Base-by-base conservation (phyloP, 208 protist species). In the Wallacemonas sp. region DNA sequence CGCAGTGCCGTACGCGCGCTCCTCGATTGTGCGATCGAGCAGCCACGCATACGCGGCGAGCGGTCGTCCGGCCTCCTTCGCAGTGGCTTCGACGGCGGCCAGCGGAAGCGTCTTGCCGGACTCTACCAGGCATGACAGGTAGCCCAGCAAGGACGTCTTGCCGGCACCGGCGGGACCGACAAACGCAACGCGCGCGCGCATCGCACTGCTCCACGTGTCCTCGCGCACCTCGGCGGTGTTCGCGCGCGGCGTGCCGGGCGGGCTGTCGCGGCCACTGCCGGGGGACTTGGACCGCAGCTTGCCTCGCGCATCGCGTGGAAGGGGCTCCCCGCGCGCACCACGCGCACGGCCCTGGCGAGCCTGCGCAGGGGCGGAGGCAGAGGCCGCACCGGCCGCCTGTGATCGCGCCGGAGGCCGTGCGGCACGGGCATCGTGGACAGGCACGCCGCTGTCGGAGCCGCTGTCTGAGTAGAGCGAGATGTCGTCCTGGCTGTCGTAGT, bases 381-480 rank as follows among this genome's bases (percentile, higher is more conserved):
- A n/a, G n/a, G n/a, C n/a, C n/a, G n/a, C n/a, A n/a, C n/a, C n/a
- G n/a, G n/a, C n/a, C n/a, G n/a, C n/a, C n/a, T n/a, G n/a, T n/a
- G n/a, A n/a, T n/a, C n/a, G n/a, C n/a, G n/a, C n/a, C n/a, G n/a
- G n/a, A n/a, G n/a, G n/a, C n/a, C n/a, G n/a, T n/a, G n/a, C n/a
- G n/a, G n/a, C n/a, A n/a, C n/a, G n/a, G n/a, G n/a, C n/a, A n/a
- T n/a, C n/a, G n/a, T n/a, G n/a, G n/a, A n/a, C n/a, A n/a, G n/a
- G n/a, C n/a, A n/a, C 31, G 12, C 39, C 1, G 52, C 11, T 18
- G 32, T 59, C 52, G 12, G 52, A 59, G n/a, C 39, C 52, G 20
- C 32, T 44, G 52, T 18, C 3, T 10, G 52, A 59, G 52, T 59
- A 59, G 52, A 59, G 52, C 31, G 52, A 44, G 16, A 39, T 29